Evolutionary conservation across 2,329 filamentous ascomycete species (phyloP), one percentile per base, ranked within the genome.

Genomic region (Sporothrix globosa): DNA sequence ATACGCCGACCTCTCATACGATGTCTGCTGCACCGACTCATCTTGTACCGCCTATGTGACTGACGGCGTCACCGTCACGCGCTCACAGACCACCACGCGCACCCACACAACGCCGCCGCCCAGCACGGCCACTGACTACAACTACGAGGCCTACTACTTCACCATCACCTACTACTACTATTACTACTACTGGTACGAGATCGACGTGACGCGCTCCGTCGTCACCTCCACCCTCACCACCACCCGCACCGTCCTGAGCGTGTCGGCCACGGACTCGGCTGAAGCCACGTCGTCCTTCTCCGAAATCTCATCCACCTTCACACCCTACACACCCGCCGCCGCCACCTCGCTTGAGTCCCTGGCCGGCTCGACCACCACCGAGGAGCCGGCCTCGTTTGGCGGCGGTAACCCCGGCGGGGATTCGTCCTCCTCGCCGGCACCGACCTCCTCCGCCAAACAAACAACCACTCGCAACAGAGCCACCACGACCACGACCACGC

Each of bases 161-260:
- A 76, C 74, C 21, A 63, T 74, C 27, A 75, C 73, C 41, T 76
- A 73, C 72, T 74, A 69, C 41, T 76, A 76, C 71, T 76, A 73
- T 53, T 76, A 74, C 67, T 76, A 77, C 72, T 76, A 73, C 73
- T 74, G 71, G 68, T 75, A 73, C 73, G 66, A 27, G n/a, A 58
- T 72, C 41, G 69, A 73, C 24, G 74, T 74, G 50, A 71, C 73
- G 13, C 72, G 70, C 52, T 74, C 71, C 10, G 66, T 75, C 53
- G 74, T 77, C 34, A 76, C 76, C 2, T 75, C 72, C 11, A 67
- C 67, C 9, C 67, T 56, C 27, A 69, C 58, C 34, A 73, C 72
- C 3, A 72, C 70, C 3, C 68, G 19, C 67, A 75, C 52, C 63
- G 70, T 66, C 19, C 68, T 75, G 54, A 74, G 61, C 50, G 71